Conservation (phyloP, 2,329 filamentous ascomycete genomes). For the Raffaelea arxii region DNA sequence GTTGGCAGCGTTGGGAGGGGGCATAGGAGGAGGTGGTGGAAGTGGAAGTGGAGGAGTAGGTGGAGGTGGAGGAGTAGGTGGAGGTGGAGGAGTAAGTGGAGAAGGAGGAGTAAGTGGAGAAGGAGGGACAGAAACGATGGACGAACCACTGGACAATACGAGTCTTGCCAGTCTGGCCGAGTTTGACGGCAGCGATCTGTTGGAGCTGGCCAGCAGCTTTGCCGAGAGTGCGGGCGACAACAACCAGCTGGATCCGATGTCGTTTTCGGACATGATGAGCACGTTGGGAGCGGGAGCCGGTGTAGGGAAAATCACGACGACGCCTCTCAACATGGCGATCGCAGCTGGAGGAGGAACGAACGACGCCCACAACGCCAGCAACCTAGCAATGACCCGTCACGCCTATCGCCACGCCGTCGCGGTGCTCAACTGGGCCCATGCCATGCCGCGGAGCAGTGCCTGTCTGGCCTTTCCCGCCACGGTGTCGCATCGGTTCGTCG, state of each 20-base stretch:
- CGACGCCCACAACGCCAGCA: too few species aligned
- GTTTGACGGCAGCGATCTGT: too few species aligned
- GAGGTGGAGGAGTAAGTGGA: neutral
- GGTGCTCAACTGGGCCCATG: constrained; percentile 57
- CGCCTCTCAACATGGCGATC: neutral
- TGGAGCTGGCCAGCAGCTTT: too few species aligned
- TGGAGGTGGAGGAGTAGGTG: neutral
- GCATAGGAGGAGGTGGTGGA: neutral
- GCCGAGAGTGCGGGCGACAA: too few species aligned
- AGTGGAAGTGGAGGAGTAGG: neutral
- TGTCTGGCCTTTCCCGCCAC: constrained; percentile 55
- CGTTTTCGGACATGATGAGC: neutral
- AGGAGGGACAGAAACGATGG: neutral
- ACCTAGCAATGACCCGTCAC: too few species aligned
- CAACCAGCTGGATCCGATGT: neutral
- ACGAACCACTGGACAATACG: neutral
- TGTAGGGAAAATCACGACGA: too few species aligned
- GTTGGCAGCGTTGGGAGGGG: constrained; percentile 23
- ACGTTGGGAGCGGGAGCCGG: constrained; percentile 11
- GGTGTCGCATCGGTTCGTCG: constrained; percentile 51
- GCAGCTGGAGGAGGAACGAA: constrained; percentile 12
- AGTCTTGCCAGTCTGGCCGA: too few species aligned
- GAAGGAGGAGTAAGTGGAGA: neutral
- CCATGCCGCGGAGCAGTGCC: constrained; percentile 47
- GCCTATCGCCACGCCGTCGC: constrained; percentile 56